Percentiles rank a stretch among this genome's conserved stretches.
Conservation (phyloP, 1,284 basidiomycete species). For the Papiliotrema flavescens region DNA sequence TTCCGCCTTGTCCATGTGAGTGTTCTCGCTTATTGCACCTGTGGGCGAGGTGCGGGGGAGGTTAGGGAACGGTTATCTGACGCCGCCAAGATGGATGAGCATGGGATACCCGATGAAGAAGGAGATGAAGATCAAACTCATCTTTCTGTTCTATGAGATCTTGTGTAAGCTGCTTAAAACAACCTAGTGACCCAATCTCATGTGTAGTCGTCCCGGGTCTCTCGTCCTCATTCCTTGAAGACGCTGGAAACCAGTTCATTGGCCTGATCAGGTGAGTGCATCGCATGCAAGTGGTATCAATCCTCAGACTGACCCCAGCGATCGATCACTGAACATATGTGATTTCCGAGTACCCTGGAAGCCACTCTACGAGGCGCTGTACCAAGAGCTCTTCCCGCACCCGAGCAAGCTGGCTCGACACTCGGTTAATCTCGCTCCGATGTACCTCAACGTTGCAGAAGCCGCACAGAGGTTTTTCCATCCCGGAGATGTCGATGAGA, state of each 20-base stretch:
- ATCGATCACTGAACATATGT: constrained; percentile 69
- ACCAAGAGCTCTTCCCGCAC: constrained; percentile 76
- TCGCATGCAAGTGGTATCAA: constrained; percentile 49
- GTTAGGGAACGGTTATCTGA: constrained; percentile 16
- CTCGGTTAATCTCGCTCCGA: constrained; percentile 52
- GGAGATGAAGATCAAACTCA: constrained; percentile 68
- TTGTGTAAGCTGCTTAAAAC: constrained; percentile 50
- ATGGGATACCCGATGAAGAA: constrained; percentile 82
- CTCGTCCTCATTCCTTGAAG: constrained; percentile 52
- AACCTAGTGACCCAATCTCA: too few relatives aligned
- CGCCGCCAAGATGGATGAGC: constrained; percentile 63
- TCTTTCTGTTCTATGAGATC: constrained; percentile 72
- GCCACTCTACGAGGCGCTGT: constrained; percentile 74
- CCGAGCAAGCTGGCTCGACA: constrained; percentile 77
- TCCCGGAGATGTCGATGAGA: constrained; percentile 79
- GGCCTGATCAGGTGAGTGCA: constrained; percentile 58
- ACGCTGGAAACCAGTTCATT: constrained; percentile 52
- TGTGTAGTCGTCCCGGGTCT: constrained; percentile 55
- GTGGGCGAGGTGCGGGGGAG: too few relatives aligned
- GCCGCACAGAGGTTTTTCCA: constrained; percentile 83
- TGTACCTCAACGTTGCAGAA: constrained; percentile 79
- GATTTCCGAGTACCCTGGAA: constrained; percentile 87
- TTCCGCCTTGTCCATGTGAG: constrained; percentile 68
- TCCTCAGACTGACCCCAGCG: constrained; percentile 54
- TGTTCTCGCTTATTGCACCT: constrained; percentile 18